A percentile compares a stretch with the other conserved stretches of the same genome.
These are phyloP conservation scores for Catharanthus roseus DNA, from an alignment of 257 asterid species.

Conservation along the genomic window DNA sequence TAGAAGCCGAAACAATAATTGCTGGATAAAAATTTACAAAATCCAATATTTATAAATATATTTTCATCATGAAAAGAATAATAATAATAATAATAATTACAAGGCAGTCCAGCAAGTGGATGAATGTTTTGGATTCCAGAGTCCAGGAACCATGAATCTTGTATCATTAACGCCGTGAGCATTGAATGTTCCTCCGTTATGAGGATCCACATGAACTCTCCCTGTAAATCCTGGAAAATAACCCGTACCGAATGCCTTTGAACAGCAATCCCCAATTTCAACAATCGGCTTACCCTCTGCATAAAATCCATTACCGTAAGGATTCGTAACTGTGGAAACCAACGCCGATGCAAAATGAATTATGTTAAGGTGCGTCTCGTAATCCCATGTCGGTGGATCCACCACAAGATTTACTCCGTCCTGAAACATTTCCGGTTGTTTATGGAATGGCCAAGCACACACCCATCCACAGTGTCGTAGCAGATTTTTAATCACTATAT, in stretches of 20 bases:
- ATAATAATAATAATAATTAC: too few relatives aligned
- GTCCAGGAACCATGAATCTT: slow-evolving; percentile 10
- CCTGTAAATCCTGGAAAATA: slow-evolving; percentile 13
- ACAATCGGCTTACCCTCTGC: background rate
- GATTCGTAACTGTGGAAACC: slow-evolving; percentile 16
- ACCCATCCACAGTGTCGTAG: background rate
- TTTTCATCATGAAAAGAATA: too few relatives aligned
- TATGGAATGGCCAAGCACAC: slow-evolving; percentile 14
- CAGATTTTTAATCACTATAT: slow-evolving; percentile 7
- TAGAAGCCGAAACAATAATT: background rate
- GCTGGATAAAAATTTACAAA: background rate
- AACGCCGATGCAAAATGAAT: slow-evolving; percentile 15
- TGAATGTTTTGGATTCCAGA: slow-evolving; percentile 8
- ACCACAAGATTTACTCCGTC: background rate
- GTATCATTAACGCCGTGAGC: slow-evolving; percentile 9
- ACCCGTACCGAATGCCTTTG: slow-evolving; percentile 1
- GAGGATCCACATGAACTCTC: slow-evolving; percentile 11
- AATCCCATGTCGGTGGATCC: slow-evolving; percentile 8
- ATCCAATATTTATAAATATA: too few relatives aligned
- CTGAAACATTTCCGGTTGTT: background rate
- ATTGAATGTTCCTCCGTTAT: slow-evolving; percentile 8
- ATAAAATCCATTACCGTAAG: slow-evolving; percentile 7
- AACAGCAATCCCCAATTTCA: background rate
- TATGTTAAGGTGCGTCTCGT: background rate
- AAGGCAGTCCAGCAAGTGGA: slow-evolving; percentile 9